phyloP scores from a whole-genome alignment of 2,329 filamentous ascomycete species.

The Fusarium goolgardi region DNA sequence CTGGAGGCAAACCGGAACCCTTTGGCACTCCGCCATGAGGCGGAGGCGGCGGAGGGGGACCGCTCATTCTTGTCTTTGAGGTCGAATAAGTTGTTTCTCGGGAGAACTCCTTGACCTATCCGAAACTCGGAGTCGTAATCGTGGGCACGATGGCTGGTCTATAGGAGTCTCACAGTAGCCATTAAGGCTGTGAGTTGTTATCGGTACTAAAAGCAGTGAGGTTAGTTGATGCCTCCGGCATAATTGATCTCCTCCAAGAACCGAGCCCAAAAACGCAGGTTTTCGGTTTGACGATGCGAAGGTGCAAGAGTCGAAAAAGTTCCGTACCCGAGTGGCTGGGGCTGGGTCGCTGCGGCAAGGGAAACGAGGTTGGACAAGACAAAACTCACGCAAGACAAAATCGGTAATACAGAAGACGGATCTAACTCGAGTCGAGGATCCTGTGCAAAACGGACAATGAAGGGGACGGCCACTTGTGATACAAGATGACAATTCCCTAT shows the following conservation, averaged over 20 bases:
- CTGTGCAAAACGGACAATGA: constrained; percentile 33
- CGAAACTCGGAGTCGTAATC: constrained; percentile 23
- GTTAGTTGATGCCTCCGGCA: constrained; percentile 31
- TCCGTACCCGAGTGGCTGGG: constrained; percentile 32
- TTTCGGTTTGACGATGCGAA: constrained; percentile 1
- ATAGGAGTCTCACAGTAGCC: constrained; percentile 48
- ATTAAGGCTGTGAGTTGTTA: constrained; percentile 43
- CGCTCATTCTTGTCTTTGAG: constrained; percentile 57
- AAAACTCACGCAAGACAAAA: constrained; percentile 43
- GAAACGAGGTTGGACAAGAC: constrained; percentile 36
- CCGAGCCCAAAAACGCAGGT: not conserved
- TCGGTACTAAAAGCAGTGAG: constrained; percentile 19
- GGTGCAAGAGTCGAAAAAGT: constrained; percentile 11
- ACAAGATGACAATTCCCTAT: constrained; percentile 26
- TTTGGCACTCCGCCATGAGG: constrained; percentile 85
- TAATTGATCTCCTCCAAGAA: not conserved
- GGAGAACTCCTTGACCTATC: constrained; percentile 20
- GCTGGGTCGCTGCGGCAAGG: constrained; percentile 18
- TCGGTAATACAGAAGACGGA: constrained; percentile 38
- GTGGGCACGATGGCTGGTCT: constrained; percentile 41
- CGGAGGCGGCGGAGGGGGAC: constrained; percentile 85
- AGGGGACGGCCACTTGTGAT: constrained; percentile 26
- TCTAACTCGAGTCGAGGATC: constrained; percentile 49
- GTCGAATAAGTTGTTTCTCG: constrained; percentile 30
- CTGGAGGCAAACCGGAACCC: constrained; percentile 77